These are phyloP conservation scores for Ogataea zsoltii DNA, from an alignment of 805 yeast species.

Conservation along the genomic window DNA sequence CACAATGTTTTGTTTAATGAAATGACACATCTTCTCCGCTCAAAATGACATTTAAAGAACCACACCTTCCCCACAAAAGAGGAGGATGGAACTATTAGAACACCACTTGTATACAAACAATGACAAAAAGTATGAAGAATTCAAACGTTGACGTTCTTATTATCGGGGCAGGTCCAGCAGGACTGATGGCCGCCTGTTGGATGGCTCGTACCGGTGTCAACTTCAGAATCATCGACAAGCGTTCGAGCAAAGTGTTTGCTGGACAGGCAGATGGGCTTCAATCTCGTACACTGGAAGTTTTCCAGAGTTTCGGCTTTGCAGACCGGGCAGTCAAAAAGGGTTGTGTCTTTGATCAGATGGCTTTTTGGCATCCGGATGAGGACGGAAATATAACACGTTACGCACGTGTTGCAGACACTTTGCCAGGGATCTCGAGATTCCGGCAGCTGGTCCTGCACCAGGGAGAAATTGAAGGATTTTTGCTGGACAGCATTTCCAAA, in stretches of 20 bases:
- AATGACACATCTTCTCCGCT: background rate
- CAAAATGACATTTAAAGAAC: no score
- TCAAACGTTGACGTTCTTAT: slow-evolving; percentile 34
- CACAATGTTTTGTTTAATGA: no score
- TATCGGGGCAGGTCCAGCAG: slow-evolving; percentile 42
- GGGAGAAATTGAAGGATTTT: slow-evolving; percentile 33
- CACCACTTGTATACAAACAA: background rate
- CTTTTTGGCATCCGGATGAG: slow-evolving; percentile 34
- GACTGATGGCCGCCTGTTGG: slow-evolving; percentile 35
- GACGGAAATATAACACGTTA: slow-evolving; percentile 29
- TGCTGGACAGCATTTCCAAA: slow-evolving; percentile 27
- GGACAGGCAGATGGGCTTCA: slow-evolving; percentile 41
- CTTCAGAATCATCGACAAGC: slow-evolving; percentile 34
- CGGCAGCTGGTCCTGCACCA: slow-evolving; percentile 35
- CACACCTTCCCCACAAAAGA: no score
- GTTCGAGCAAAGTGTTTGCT: slow-evolving; percentile 28
- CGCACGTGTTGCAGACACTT: slow-evolving; percentile 30
- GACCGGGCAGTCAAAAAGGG: slow-evolving; percentile 31
- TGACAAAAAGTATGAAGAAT: slow-evolving; percentile 8
- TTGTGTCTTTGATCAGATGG: slow-evolving; percentile 32
- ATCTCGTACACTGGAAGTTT: slow-evolving; percentile 33
- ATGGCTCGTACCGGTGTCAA: slow-evolving; percentile 34
- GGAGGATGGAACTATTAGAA: background rate
- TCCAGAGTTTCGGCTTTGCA: slow-evolving; percentile 27
- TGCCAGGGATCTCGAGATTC: slow-evolving; percentile 33